Conservation (phyloP, 805 yeast genomes). For the Saccharomyces eubayanus region DNA sequence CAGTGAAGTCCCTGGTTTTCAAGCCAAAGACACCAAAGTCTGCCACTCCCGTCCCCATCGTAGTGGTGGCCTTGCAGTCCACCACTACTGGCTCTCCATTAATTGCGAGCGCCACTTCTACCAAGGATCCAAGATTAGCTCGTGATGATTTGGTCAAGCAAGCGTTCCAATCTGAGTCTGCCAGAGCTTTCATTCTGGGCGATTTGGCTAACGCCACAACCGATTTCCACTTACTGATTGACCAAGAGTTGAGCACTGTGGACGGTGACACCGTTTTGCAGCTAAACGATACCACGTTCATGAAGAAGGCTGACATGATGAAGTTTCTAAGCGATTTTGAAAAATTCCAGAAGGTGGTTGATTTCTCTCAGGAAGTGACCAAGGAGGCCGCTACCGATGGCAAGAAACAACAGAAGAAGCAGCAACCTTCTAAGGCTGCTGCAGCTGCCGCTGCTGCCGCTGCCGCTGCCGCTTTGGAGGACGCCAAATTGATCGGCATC, state of each 20-base stretch:
- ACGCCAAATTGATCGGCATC: conserved; percentile 89
- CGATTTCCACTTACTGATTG: conserved; percentile 25
- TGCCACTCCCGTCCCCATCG: conserved; percentile 68
- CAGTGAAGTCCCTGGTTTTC: conserved; percentile 73
- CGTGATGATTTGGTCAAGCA: conserved; percentile 67
- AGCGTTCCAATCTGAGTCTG: conserved; percentile 32
- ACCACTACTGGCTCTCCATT: conserved; percentile 61
- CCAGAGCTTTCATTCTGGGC: conserved; percentile 26
- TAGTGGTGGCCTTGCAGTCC: conserved; percentile 64
- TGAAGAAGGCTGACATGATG: conserved; percentile 22
- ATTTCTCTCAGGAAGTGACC: conserved; percentile 36
- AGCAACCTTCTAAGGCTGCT: conserved; percentile 12
- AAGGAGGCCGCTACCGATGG: conserved; percentile 31
- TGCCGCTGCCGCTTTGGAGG: conserved; percentile 52
- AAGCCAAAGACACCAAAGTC: conserved; percentile 87
- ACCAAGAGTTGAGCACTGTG: conserved; percentile 32
- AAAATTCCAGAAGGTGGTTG: conserved; percentile 38
- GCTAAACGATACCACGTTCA: conserved; percentile 21
- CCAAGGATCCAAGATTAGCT: conserved; percentile 83
- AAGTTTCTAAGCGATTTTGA: conserved; percentile 35
- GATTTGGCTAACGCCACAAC: conserved; percentile 34
- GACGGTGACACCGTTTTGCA: conserved; percentile 28
- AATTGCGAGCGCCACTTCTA: conserved; percentile 59
- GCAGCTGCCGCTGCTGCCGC: conserved; percentile 24
- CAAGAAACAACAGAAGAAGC: conserved; percentile 14